Base-by-base conservation (phyloP, 345 rosid genomes). In the Eutrema heterophyllum region DNA sequence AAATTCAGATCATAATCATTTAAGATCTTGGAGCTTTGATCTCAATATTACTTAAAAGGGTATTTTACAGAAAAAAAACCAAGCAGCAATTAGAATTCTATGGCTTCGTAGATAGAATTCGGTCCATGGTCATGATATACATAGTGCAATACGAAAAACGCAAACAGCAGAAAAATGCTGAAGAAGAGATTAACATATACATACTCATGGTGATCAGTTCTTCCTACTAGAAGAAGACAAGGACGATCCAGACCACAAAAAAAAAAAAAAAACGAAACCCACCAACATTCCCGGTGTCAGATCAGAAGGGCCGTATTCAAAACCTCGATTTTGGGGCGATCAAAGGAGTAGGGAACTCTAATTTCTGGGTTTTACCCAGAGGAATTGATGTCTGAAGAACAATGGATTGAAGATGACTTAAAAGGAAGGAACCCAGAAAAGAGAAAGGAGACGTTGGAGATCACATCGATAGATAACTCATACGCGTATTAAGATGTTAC, bases 361-460 rank as follows among this genome's bases (percentile, higher is more conserved):
- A 24, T 16, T 46, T 48, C 29, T 58, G 66, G 53, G 52, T 43
- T 69, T 39, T 21, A 24, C 3, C 18, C 15, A 56, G 56, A 4
- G 59, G 21, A 63, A 64, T 56, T 49, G 71, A 62, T 44, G 48
- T 54, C 44, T 14, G 67, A 76, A 63, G 66, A 67, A 48, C 5
- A 50, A 38, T 58, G 73, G 32, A 56, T 24, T 26, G 12, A 41
- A 32, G 44, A 53, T 12, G 45, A 58, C 39, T 49, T 14, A 7
- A 35, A 9, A 43, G 57, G 46, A 73, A 54, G 56, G 64, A 54
- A 43, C 38, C 18, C 12, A 49, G 15, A 21, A 36, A 38, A 38
- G 41, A 51, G 64, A 26, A 32, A 59, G 61, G 33, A 68, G 64
- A 51, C 69, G 71, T 70, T 77, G 80, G 71, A 70, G 76, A 76